These are phyloP conservation scores for Metarhizium sp. DNA, from an alignment of 2,329 filamentous ascomycete genomes.

Conservation along the genomic window DNA sequence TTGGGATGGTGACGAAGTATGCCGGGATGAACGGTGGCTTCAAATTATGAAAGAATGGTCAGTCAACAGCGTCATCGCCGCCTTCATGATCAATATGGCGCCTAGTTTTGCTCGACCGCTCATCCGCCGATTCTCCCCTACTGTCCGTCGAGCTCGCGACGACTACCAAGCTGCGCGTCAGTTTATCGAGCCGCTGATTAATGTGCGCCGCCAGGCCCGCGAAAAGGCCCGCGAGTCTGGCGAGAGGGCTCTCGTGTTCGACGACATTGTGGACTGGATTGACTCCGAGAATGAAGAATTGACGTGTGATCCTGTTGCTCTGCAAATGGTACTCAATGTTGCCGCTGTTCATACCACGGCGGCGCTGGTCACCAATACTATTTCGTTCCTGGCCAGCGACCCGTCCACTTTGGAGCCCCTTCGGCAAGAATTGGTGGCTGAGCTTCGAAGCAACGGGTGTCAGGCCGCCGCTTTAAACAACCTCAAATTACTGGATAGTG, in stretches of 20 bases:
- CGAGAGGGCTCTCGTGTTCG: neutral
- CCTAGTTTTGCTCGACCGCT: slow-evolving; percentile 4
- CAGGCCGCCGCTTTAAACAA: slow-evolving; percentile 6
- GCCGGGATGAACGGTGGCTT: slow-evolving; percentile 6
- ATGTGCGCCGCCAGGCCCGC: slow-evolving; percentile 5
- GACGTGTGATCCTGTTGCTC: slow-evolving; percentile 7
- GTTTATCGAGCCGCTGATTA: slow-evolving; percentile 7
- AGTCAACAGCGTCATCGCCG: slow-evolving; percentile 7
- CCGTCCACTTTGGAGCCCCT: slow-evolving; percentile 2
- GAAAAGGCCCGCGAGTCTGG: neutral
- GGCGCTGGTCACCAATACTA: slow-evolving; percentile 7
- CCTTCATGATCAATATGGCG: slow-evolving; percentile 8
- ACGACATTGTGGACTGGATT: slow-evolving; percentile 9
- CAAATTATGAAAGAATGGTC: slow-evolving; percentile 8
- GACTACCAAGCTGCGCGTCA: slow-evolving; percentile 6
- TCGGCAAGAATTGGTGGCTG: slow-evolving; percentile 2
- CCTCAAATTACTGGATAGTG: slow-evolving; percentile 8
- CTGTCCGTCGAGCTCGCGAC: slow-evolving; percentile 3
- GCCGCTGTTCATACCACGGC: slow-evolving; percentile 7
- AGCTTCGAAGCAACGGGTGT: slow-evolving; percentile 4
- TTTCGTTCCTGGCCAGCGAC: slow-evolving; percentile 5
- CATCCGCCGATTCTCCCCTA: slow-evolving; percentile 5
- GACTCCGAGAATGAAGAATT: slow-evolving; percentile 7
- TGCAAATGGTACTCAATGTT: slow-evolving; percentile 8
- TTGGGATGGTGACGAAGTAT: slow-evolving; percentile 8